Percentiles rank a stretch among this genome's conserved stretches.
phyloP scores from a whole-genome alignment of 805 yeast genomes.

The Teunomyces cretensis region DNA sequence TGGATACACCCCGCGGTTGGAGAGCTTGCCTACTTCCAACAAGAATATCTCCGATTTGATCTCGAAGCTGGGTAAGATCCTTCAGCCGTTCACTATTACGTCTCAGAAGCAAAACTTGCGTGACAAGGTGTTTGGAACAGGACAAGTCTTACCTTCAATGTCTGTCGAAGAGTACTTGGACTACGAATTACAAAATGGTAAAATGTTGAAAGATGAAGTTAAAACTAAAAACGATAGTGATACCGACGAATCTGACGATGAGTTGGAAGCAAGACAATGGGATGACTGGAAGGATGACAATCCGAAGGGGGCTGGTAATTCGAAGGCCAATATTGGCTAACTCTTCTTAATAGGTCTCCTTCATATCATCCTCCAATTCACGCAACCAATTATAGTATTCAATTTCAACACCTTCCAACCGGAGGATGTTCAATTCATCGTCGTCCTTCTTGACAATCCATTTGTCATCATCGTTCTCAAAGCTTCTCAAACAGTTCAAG shows the following conservation, averaged over 20 bases:
- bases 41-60: slow-evolving; percentile 40
- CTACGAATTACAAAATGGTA: slow-evolving; percentile 81
- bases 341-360: neutral
- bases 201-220: slow-evolving; percentile 57
- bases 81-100: slow-evolving; percentile 80
- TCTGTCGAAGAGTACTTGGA: slow-evolving; percentile 89
- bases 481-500: slow-evolving; percentile 36
- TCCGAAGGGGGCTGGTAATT: slow-evolving; percentile 89
- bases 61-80: slow-evolving; percentile 72
- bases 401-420: slow-evolving; percentile 26
- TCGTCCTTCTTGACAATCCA: slow-evolving; percentile 32
- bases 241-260: slow-evolving; percentile 53
- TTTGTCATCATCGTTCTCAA: slow-evolving; percentile 31
- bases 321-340: slow-evolving; percentile 47
- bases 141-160: slow-evolving; percentile 92
- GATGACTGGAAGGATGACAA: slow-evolving; percentile 88
- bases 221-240: slow-evolving; percentile 41
- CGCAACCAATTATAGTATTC: slow-evolving; percentile 39
- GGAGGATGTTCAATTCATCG: slow-evolving; percentile 19
- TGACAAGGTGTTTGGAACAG: slow-evolving; percentile 80
- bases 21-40: slow-evolving; percentile 32
- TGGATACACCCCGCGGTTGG: slow-evolving; percentile 66
- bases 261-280: slow-evolving; percentile 82
- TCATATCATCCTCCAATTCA: slow-evolving; percentile 27
- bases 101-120: slow-evolving; percentile 52